Evolutionary conservation across 352 stramenopile species (phyloP).

Genomic region (Phytophthora foliorum): DNA sequence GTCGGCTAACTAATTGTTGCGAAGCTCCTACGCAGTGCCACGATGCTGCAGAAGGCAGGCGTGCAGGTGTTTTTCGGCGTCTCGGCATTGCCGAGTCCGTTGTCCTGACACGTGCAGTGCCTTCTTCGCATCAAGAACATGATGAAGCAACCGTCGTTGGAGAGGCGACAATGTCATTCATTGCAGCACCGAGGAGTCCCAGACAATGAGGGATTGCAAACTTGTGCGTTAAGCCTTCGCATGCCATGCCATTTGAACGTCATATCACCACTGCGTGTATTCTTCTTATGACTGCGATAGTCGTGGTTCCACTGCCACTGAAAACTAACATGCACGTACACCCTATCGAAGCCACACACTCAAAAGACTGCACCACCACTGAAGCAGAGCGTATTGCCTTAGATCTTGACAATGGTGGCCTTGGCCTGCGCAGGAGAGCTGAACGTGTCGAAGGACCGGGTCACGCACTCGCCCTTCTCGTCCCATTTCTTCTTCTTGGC

Average conservation of each 20-base stretch:
- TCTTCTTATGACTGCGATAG: conserved; percentile 35
- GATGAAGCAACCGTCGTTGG: too few species aligned
- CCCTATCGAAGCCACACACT: conserved; percentile 20
- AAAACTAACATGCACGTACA: conserved; percentile 37
- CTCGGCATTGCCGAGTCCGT: too few species aligned
- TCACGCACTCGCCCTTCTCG: conserved; percentile 33
- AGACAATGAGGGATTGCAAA: too few species aligned
- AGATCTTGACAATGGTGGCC: conserved; percentile 47
- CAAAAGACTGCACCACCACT: conserved; percentile 12
- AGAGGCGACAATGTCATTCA: too few species aligned
- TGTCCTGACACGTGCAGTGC: too few species aligned
- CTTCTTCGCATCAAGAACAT: too few species aligned
- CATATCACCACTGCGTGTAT: conserved; percentile 36
- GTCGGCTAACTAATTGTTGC: not conserved
- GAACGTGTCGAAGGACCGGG: conserved; percentile 40
- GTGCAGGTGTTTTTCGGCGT: too few species aligned
- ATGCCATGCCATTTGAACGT: conserved; percentile 13
- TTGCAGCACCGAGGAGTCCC: too few species aligned
- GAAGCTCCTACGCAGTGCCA: too few species aligned
- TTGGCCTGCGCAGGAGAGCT: conserved; percentile 38
- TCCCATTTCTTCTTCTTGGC: conserved; percentile 42
- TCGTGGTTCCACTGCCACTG: conserved; percentile 45
- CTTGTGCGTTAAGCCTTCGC: too few species aligned
- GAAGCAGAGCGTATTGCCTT: conserved; percentile 13
- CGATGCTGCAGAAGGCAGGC: too few species aligned